A percentile compares a stretch with the other conserved stretches of the same genome.
These are phyloP conservation scores for Chamaecrista fasciculata DNA, from an alignment of 306 rosid genomes.

Conservation along the genomic window DNA sequence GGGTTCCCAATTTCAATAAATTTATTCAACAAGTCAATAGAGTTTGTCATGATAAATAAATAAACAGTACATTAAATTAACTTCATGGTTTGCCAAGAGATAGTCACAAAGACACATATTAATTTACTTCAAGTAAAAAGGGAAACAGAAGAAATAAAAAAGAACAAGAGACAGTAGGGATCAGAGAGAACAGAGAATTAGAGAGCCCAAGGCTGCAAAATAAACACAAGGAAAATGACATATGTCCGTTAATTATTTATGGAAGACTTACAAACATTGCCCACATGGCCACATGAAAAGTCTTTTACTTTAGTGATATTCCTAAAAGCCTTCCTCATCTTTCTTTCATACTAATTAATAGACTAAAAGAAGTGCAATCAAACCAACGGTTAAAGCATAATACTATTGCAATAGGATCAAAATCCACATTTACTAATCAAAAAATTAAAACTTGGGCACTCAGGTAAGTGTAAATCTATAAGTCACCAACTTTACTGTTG, in stretches of 20 bases:
- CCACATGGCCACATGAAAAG: neutral
- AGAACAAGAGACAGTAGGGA: neutral
- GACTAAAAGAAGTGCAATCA: neutral
- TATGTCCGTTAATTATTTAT: neutral
- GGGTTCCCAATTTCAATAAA: neutral
- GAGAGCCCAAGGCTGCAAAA: neutral
- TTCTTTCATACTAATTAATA: neutral
- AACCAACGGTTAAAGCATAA: neutral
- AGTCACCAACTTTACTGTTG: neutral
- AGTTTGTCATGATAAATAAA: neutral
- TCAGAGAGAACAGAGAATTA: neutral
- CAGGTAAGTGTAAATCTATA: neutral
- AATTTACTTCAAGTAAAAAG: neutral
- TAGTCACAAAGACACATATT: neutral
- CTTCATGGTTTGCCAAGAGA: neutral
- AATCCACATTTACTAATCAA: neutral
- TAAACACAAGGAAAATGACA: neutral
- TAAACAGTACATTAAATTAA: neutral
- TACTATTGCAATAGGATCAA: neutral
- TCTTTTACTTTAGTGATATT: neutral
- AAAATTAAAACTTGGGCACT: neutral
- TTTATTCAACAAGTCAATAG: neutral
- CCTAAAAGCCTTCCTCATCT: neutral
- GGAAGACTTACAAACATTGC: neutral
- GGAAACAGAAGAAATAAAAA: neutral